These are phyloP conservation scores for Neurospora africana DNA, from an alignment of 495 filamentous ascomycete genomes.

Conservation along the genomic window DNA sequence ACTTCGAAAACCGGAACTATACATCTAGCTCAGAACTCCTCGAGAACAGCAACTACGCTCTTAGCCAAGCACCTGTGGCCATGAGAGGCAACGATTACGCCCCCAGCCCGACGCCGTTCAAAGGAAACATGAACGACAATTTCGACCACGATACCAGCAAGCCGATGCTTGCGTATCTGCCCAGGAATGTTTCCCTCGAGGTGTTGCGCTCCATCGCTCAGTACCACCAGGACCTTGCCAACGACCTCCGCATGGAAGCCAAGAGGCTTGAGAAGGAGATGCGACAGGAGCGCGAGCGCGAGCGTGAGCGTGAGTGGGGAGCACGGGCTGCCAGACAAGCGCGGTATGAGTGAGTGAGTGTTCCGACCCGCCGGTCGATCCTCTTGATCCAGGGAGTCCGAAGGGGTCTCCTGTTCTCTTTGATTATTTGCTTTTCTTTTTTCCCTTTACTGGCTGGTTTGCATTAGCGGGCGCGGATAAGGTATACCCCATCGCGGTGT, in stretches of 20 bases:
- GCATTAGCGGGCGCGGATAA: not conserved
- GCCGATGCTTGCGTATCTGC: not conserved
- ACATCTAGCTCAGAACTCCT: not conserved
- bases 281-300: not conserved
- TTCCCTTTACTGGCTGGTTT: not conserved
- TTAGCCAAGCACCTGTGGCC: not conserved
- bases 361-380: not conserved
- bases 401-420: not conserved
- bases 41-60: not conserved
- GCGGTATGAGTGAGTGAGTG: not conserved
- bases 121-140: not conserved
- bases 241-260: not conserved
- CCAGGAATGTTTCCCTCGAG: not conserved
- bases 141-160: not conserved
- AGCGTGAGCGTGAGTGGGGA: not conserved
- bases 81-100: not conserved
- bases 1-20: not conserved
- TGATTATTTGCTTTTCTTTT: not conserved
- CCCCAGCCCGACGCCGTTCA: not conserved
- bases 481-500: not conserved
- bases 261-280: not conserved
- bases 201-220: not conserved
- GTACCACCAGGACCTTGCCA: not conserved
- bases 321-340: not conserved
- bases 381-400: not conserved